Conservation (phyloP, 306 rosid species). For the Lathyrus sativus region DNA sequence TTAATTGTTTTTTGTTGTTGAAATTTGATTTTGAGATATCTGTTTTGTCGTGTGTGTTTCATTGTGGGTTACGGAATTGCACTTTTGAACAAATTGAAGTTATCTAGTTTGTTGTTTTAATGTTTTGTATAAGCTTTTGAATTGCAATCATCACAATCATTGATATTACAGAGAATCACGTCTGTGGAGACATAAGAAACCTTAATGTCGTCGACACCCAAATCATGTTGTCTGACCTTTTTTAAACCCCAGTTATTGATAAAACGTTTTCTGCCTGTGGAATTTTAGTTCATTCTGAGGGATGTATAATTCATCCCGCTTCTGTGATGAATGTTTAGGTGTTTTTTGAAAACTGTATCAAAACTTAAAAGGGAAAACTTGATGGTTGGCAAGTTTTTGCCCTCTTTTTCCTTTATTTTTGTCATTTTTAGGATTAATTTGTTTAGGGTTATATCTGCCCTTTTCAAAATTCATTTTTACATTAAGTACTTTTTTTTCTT, state of each 20-base stretch:
- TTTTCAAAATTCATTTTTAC: background rate
- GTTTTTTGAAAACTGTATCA: background rate
- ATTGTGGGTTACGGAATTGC: background rate
- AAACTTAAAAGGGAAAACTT: background rate
- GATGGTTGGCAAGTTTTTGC: background rate
- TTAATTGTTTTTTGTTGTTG: background rate
- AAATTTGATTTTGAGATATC: background rate
- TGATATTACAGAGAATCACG: background rate
- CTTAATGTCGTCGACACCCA: background rate
- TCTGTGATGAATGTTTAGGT: background rate
- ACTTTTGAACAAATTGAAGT: background rate
- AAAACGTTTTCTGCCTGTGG: conserved; percentile 7
- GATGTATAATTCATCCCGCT: background rate
- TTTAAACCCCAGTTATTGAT: background rate
- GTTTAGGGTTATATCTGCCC: background rate
- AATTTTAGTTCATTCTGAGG: conserved; percentile 11
- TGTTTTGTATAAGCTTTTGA: background rate
- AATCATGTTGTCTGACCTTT: background rate
- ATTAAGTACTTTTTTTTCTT: background rate
- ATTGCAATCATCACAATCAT: background rate
- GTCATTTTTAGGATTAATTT: background rate
- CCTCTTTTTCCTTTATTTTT: background rate
- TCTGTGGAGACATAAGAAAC: no score
- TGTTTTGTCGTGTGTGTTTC: background rate
- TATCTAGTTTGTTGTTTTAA: background rate